These are phyloP conservation scores for Trametes cingulata DNA, from an alignment of 768 basidiomycete genomes.

Conservation along the genomic window DNA sequence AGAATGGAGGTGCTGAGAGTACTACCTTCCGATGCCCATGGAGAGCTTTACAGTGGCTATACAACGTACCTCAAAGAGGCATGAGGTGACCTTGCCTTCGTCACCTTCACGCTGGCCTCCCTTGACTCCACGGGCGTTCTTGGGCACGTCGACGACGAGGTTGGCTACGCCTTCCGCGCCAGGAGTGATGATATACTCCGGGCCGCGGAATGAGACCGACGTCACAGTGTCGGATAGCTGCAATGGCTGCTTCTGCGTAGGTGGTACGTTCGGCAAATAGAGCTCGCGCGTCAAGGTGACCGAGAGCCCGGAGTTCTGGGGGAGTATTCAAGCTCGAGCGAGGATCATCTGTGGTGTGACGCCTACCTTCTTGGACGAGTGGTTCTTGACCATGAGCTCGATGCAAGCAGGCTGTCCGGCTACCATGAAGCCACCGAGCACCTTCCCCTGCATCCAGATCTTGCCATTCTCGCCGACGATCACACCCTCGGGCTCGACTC, in stretches of 20 bases:
- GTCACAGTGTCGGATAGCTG: conserved; percentile 69
- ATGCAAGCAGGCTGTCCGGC: conserved; percentile 72
- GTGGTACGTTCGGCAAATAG: conserved; percentile 47
- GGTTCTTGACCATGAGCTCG: conserved; percentile 80
- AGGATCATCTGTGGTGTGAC: conserved; percentile 1
- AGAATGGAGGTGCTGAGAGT: conserved; percentile 8
- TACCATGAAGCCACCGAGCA: conserved; percentile 63
- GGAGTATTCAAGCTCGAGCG: background rate
- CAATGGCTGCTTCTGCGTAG: conserved; percentile 47
- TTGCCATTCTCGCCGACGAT: conserved; percentile 78
- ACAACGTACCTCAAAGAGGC: conserved; percentile 71
- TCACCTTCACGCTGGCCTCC: conserved; percentile 64
- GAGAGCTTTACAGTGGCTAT: conserved; percentile 59
- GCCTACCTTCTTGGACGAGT: conserved; percentile 74
- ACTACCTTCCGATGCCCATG: conserved; percentile 77
- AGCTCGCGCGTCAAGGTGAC: conserved; percentile 63
- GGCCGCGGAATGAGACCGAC: conserved; percentile 69
- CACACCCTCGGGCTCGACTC: conserved; percentile 54
- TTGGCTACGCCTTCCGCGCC: conserved; percentile 78
- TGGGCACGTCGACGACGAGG: conserved; percentile 80
- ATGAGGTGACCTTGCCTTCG: conserved; percentile 43
- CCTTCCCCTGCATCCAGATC: conserved; percentile 70
- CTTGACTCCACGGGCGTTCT: conserved; percentile 59
- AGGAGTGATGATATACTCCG: conserved; percentile 73
- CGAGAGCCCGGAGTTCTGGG: conserved; percentile 67